phyloP scores from a whole-genome alignment of 192 early-diverging fungal species.

The Backusella westeae region DNA sequence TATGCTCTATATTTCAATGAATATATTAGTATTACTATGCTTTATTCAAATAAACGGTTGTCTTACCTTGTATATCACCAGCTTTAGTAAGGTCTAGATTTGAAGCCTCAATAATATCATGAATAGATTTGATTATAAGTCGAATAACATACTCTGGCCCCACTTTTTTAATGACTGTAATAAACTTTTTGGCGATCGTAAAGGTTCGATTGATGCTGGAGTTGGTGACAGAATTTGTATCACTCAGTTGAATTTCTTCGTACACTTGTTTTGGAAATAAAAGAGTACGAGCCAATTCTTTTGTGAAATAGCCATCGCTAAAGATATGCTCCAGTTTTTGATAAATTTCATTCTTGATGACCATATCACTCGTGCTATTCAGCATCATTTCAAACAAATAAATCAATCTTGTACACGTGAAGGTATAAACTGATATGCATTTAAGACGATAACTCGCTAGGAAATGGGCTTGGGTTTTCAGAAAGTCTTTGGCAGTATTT shows the following conservation, averaged over 20 bases:
- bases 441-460: neutral
- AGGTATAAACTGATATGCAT: neutral
- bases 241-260: neutral
- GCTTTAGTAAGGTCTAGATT: neutral
- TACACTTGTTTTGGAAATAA: constrained; percentile 5
- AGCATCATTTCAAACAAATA: neutral
- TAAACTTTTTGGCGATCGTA: constrained; percentile 2
- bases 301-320: neutral
- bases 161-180: neutral
- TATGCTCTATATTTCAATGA: neutral
- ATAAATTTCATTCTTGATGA: neutral
- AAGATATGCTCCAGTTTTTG: neutral
- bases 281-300: neutral
- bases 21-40: neutral
- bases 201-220: neutral
- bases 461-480: neutral
- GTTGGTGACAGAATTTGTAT: neutral
- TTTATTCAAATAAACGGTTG: neutral
- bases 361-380: neutral
- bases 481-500: neutral
- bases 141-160: neutral
- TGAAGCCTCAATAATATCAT: neutral
- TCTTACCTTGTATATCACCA: neutral
- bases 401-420: neutral
- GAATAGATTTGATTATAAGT: neutral